A percentile compares a stretch with the other conserved stretches of the same genome.
Conservation (phyloP, 768 basidiomycete species). For the Boletus insuetus region DNA sequence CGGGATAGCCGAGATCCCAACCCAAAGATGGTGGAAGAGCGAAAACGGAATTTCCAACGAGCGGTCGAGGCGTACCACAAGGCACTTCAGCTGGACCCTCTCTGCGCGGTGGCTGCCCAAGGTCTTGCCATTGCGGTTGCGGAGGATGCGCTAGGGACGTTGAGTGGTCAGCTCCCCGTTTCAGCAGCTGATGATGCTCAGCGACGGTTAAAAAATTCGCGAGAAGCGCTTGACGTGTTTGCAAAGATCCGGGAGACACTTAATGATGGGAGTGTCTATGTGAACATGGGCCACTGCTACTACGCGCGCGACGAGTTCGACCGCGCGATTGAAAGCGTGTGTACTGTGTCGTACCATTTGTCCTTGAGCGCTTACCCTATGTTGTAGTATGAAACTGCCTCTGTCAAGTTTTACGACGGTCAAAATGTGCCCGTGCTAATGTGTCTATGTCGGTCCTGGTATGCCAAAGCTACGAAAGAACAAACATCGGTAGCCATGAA, state of each 20-base stretch:
- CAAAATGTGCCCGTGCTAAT: constrained; percentile 75
- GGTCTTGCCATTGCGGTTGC: constrained; percentile 93
- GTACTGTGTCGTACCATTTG: constrained; percentile 21
- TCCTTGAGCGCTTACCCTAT: background rate
- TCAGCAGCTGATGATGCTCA: constrained; percentile 60
- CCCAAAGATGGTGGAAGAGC: constrained; percentile 52
- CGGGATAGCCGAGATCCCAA: constrained; percentile 76
- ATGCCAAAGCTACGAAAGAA: constrained; percentile 89
- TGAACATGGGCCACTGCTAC: constrained; percentile 97
- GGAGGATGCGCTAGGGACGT: constrained; percentile 79
- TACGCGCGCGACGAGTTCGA: constrained; percentile 93
- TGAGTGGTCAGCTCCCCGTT: constrained; percentile 51
- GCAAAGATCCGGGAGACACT: constrained; percentile 88
- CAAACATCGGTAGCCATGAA: constrained; percentile 80
- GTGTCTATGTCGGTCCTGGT: constrained; percentile 91
- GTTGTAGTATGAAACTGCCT: constrained; percentile 87
- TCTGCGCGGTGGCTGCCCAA: constrained; percentile 91
- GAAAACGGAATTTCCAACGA: constrained; percentile 72
- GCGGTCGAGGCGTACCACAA: constrained; percentile 92
- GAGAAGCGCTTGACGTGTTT: constrained; percentile 88
- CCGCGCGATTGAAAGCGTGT: constrained; percentile 90
- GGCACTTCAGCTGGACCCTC: constrained; percentile 78
- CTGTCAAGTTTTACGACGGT: constrained; percentile 68
- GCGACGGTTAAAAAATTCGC: constrained; percentile 66
- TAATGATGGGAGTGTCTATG: constrained; percentile 79